Percentiles rank a stretch among this genome's conserved stretches.
phyloP scores from a whole-genome alignment of 2,329 filamentous ascomycete genomes.

The Macrophomina tecta region DNA sequence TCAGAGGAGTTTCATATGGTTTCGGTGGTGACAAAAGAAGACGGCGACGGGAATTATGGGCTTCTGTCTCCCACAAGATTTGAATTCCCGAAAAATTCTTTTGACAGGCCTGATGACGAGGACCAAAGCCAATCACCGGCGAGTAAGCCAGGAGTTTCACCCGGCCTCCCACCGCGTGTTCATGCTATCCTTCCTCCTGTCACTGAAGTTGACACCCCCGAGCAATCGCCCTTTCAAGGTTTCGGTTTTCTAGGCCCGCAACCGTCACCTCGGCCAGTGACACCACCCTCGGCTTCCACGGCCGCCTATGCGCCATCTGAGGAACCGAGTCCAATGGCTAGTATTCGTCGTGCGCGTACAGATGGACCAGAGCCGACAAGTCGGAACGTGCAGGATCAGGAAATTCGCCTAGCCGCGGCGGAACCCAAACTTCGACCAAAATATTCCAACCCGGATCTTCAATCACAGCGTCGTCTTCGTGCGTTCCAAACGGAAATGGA shows the following conservation, averaged over 20 bases:
- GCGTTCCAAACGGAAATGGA: conserved; percentile 49
- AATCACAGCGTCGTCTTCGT: conserved; percentile 45
- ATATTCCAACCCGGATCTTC: conserved; percentile 48
- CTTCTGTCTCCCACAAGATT: conserved; percentile 49
- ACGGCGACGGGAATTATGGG: conserved; percentile 46
- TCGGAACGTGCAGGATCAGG: conserved; percentile 29
- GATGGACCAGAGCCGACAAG: conserved; percentile 7
- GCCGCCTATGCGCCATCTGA: conserved; percentile 13
- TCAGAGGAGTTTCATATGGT: conserved; percentile 45
- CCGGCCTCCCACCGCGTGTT: conserved; percentile 9
- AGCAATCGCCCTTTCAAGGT: conserved; percentile 23
- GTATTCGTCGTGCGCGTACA: conserved; percentile 5
- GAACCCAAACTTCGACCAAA: conserved; percentile 36
- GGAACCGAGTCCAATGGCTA: conserved; percentile 26
- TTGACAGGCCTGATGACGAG: conserved; percentile 32
- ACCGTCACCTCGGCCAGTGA: conserved; percentile 15
- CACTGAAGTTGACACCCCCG: conserved; percentile 14
- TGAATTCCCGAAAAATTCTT: conserved; percentile 45
- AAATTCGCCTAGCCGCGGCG: conserved; percentile 36
- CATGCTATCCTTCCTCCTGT: conserved; percentile 27
- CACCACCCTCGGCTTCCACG: conserved; percentile 10
- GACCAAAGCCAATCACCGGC: not conserved
- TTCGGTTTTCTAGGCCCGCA: conserved; percentile 24
- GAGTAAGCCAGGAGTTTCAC: conserved; percentile 8
- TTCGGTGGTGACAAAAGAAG: conserved; percentile 34